A percentile compares a stretch with the other conserved stretches of the same genome.
Conservation (phyloP, 495 filamentous ascomycete species). For the Apodospora peruviana region DNA sequence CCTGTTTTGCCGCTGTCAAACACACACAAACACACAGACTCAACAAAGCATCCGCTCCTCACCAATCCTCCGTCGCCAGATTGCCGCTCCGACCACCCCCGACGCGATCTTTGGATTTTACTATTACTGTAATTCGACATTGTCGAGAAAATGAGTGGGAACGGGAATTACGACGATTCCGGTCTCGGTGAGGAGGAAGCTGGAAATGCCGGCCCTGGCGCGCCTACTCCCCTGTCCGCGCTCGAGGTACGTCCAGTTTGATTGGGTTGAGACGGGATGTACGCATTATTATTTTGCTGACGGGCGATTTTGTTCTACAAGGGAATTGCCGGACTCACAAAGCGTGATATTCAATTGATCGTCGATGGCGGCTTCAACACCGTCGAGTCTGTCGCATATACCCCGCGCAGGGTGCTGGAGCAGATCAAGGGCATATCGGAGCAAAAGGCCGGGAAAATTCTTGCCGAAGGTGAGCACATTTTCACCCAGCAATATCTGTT, state of each 20-base stretch:
- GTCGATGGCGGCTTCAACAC: constrained; percentile 91
- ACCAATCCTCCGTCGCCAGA: neutral
- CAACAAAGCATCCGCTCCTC: too few relatives aligned
- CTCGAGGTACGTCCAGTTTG: constrained; percentile 62
- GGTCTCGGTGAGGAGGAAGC: constrained; percentile 41
- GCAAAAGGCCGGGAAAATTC: constrained; percentile 89
- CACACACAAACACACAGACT: constrained; percentile 1
- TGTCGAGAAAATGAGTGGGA: constrained; percentile 19
- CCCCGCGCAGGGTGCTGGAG: constrained; percentile 78
- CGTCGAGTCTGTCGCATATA: constrained; percentile 92
- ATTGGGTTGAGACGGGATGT: constrained; percentile 4
- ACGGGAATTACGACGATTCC: constrained; percentile 39
- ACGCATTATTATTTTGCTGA: too few relatives aligned
- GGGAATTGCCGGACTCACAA: constrained; percentile 81
- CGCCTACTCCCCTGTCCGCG: constrained; percentile 81
- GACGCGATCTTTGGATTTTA: too few relatives aligned
- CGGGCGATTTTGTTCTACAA: constrained; percentile 28
- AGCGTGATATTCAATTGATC: constrained; percentile 87
- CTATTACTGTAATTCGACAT: neutral
- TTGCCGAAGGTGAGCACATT: constrained; percentile 66
- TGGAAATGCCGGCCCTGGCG: constrained; percentile 72
- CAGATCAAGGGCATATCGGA: constrained; percentile 97
- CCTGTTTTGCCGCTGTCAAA: constrained; percentile 16
- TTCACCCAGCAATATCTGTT: neutral
- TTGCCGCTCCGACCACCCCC: too few relatives aligned